phyloP scores from a whole-genome alignment of 2,329 filamentous ascomycete species.

The Scytalidium sp. region DNA sequence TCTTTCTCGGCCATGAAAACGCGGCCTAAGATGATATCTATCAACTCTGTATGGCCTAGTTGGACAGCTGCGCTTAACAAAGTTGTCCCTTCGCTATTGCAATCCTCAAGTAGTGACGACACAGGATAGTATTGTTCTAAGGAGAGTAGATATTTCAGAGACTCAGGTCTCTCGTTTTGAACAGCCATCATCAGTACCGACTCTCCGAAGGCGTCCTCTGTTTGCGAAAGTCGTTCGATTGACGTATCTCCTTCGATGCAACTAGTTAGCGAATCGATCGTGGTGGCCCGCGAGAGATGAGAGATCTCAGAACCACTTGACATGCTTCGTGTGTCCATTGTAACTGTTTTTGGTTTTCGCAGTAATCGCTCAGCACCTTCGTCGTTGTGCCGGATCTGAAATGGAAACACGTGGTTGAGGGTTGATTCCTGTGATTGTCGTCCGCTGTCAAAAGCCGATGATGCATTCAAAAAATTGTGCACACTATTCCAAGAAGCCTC shows the following conservation, averaged over 20 bases:
- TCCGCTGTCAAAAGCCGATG: conserved; percentile 15
- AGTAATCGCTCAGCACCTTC: conserved; percentile 48
- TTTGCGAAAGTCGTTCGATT: conserved; percentile 72
- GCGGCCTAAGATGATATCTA: conserved; percentile 72
- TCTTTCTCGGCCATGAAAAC: conserved; percentile 56
- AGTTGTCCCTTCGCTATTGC: conserved; percentile 86
- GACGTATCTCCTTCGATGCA: conserved; percentile 83
- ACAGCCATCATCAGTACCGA: conserved; percentile 87
- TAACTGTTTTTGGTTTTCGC: conserved; percentile 57
- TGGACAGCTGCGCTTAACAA: conserved; percentile 89
- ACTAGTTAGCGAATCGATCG: conserved; percentile 70
- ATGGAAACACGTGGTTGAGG: conserved; percentile 87
- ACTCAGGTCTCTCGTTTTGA: conserved; percentile 66
- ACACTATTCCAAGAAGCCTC: conserved; percentile 35
- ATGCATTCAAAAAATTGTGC: conserved; percentile 20
- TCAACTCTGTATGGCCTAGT: conserved; percentile 70
- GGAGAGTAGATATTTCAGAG: conserved; percentile 76
- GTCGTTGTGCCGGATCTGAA: conserved; percentile 59
- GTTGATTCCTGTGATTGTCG: conserved; percentile 27
- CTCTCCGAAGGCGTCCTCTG: conserved; percentile 68
- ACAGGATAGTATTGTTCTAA: conserved; percentile 73
- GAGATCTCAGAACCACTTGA: conserved; percentile 85
- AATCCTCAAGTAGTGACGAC: conserved; percentile 72
- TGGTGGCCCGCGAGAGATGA: conserved; percentile 75
- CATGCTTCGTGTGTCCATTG: conserved; percentile 85